Conservation (phyloP, 148 eudicot species). For the Rhododendron simsii region DNA sequence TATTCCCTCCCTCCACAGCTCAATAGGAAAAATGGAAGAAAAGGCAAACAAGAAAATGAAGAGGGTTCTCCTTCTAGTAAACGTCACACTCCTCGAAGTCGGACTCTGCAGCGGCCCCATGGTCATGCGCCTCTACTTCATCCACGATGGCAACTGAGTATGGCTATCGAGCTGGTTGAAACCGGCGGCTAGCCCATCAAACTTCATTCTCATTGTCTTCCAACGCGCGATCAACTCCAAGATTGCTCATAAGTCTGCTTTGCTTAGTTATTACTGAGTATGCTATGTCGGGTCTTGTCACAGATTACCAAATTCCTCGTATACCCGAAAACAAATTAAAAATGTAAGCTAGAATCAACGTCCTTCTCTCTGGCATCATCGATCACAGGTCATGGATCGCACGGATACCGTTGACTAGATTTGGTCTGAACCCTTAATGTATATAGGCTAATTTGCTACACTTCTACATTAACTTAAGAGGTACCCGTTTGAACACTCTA, state of each 20-base stretch:
- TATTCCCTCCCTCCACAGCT: too few relatives aligned
- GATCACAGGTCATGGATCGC: too few relatives aligned
- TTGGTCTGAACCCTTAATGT: too few relatives aligned
- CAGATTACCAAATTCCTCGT: background rate
- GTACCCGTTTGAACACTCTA: background rate
- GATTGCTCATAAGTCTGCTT: too few relatives aligned
- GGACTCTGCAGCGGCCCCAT: conserved; percentile 45
- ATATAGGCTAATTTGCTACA: background rate
- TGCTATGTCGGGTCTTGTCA: too few relatives aligned
- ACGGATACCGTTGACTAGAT: too few relatives aligned
- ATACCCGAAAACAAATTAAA: background rate
- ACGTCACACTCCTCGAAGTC: conserved; percentile 29
- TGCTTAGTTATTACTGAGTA: too few relatives aligned
- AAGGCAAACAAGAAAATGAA: conserved; percentile 11
- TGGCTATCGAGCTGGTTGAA: conserved; percentile 55
- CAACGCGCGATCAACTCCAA: too few relatives aligned
- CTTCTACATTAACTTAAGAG: background rate
- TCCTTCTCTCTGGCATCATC: too few relatives aligned
- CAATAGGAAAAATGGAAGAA: background rate
- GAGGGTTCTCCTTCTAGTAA: conserved; percentile 26
- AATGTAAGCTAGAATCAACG: too few relatives aligned
- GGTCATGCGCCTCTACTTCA: conserved; percentile 43
- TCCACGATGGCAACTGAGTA: conserved; percentile 53
- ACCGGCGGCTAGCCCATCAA: conserved; percentile 58
- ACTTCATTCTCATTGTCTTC: conserved; percentile 4